Base-by-base conservation (phyloP, 306 rosid genomes). In the Cucurbita maxima region DNA sequence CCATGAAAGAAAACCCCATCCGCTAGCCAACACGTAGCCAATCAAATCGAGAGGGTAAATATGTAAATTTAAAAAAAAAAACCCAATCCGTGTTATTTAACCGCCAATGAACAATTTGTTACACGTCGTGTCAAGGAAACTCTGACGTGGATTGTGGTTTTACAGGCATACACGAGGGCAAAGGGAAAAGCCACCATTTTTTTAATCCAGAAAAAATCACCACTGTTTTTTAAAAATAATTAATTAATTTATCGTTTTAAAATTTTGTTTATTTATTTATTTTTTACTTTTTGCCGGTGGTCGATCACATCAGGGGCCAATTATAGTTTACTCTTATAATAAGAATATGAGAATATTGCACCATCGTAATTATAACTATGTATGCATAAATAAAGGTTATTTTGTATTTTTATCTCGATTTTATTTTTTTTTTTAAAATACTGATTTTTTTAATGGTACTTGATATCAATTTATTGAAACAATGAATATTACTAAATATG, bases 81-180 rank as follows among this genome's bases (percentile, higher is more conserved):
- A 16, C 16, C 20, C 14, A 38, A 16, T 62, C 20, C 14, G 50
- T 40, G 51, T 62, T 62, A 11, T 62, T 62, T 15, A 16, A 41
- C 47, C 16, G 69, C 69, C 69, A 62, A 62, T 37, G 25, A 37
- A 38, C 71, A 64, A 16, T 43, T 43, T 64, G 53, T 64, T 43
- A 18, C 52, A 41, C 71, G 34, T 64, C 16, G 19, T 36, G n/a
- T 64, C 53, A 41, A 7, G 36, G 43, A 64, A 64, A 41, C 52
- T 52, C 52, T 64, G 5, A 64, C 43, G 43, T 43, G 71, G 71
- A 64, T 64, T 64, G 71, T 43, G 71, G 71, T 38, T 64, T 64
- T 64, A 41, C 19, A 64, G 71, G 71, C 71, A 62, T 37, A 62
- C 69, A 62, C 48, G 69, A 38, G 25, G 48, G 69, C 70, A 52